Conservation (phyloP, 257 asterid species). For the Sherardia arvensis region DNA sequence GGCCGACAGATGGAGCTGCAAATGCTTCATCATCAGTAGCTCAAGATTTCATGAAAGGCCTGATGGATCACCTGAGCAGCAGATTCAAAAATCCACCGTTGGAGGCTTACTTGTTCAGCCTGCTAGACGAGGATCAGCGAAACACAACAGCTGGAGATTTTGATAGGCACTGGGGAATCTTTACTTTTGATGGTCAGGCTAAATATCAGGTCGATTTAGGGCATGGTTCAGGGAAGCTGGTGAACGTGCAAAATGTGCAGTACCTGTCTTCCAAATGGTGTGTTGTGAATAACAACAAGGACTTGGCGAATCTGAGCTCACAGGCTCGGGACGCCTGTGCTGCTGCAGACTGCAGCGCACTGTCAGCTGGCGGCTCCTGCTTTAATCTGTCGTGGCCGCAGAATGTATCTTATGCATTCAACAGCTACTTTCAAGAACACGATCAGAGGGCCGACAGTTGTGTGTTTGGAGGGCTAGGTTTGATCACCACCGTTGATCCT, state of each 20-base stretch:
- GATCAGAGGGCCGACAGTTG: conserved; percentile 59
- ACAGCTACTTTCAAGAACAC: conserved; percentile 69
- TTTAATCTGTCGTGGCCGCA: conserved; percentile 68
- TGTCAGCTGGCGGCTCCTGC: conserved; percentile 62
- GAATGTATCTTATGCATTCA: conserved; percentile 69
- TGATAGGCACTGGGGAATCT: conserved; percentile 88
- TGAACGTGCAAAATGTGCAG: conserved; percentile 53
- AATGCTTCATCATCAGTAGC: conserved; percentile 58
- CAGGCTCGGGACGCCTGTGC: conserved; percentile 56
- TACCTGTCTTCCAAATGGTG: conserved; percentile 81
- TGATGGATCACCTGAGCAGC: conserved; percentile 44
- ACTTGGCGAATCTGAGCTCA: conserved; percentile 44
- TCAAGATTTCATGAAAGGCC: conserved; percentile 46
- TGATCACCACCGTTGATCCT: conserved; percentile 81
- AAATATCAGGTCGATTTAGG: conserved; percentile 56
- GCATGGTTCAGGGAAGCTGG: conserved; percentile 41
- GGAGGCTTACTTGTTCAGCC: conserved; percentile 54
- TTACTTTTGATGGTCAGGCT: conserved; percentile 86
- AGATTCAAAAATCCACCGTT: conserved; percentile 27
- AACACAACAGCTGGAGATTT: conserved; percentile 42
- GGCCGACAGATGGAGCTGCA: conserved; percentile 88
- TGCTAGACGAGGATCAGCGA: conserved; percentile 71
- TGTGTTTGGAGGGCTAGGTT: conserved; percentile 62
- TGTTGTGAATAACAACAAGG: conserved; percentile 64
- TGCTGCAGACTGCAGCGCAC: conserved; percentile 53